A percentile compares a stretch with the other conserved stretches of the same genome.
These are phyloP conservation scores for Moesziomyces parantarcticus DNA, from an alignment of 1,284 basidiomycete species.

Conservation along the genomic window DNA sequence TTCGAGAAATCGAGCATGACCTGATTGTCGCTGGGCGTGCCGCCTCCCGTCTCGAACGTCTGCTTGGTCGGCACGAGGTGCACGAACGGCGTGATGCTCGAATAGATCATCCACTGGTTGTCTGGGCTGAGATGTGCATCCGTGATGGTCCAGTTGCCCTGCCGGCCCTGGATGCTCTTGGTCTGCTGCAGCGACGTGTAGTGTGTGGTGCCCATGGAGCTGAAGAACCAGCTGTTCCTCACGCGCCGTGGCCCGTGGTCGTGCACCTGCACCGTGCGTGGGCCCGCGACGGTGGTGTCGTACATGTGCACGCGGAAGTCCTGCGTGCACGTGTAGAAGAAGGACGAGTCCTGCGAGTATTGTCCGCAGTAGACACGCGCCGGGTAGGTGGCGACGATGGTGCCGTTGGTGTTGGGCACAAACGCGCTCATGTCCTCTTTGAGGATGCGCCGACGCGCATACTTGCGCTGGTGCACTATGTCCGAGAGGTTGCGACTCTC, in stretches of 20 bases:
- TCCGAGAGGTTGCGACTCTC: conserved; percentile 36
- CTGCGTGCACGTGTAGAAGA: conserved; percentile 70
- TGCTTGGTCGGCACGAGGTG: conserved; percentile 83
- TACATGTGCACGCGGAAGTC: conserved; percentile 77
- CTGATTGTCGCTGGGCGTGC: conserved; percentile 49
- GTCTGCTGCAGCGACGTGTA: conserved; percentile 60
- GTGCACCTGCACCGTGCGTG: conserved; percentile 34
- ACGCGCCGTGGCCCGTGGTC: conserved; percentile 40
- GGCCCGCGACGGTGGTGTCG: conserved; percentile 37
- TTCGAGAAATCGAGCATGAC: conserved; percentile 67
- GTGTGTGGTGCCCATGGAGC: conserved; percentile 69
- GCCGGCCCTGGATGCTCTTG: conserved; percentile 61
- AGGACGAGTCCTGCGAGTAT: conserved; percentile 74
- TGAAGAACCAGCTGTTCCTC: conserved; percentile 38
- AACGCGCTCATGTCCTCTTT: conserved; percentile 69
- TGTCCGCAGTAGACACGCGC: conserved; percentile 91
- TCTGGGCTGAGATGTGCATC: conserved; percentile 92
- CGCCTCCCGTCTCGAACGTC: conserved; percentile 42
- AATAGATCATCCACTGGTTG: conserved; percentile 93
- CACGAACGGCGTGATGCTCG: conserved; percentile 72
- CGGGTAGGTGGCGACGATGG: conserved; percentile 83
- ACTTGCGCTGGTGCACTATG: conserved; percentile 45
- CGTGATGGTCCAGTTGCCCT: conserved; percentile 65
- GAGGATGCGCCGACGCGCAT: conserved; percentile 67
- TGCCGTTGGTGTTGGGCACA: conserved; percentile 86